Evolutionary conservation across 768 basidiomycete genomes (phyloP).

Genomic region (Crucibulum laeve): DNA sequence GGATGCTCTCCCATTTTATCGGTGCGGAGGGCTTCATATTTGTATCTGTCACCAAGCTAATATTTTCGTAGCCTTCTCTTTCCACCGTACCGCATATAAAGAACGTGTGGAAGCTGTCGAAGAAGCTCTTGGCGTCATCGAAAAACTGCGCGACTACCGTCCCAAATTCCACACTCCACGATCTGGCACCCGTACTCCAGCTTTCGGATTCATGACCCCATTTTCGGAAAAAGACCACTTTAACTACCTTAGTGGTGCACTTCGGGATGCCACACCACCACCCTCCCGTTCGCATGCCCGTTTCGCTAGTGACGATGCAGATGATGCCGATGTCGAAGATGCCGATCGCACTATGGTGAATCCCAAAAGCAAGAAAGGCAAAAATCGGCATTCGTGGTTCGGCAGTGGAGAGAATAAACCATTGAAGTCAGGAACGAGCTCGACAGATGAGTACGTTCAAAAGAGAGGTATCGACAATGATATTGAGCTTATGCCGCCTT

Average conservation of each 20-base stretch:
- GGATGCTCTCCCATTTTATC: conserved; percentile 68
- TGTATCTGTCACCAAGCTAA: not conserved
- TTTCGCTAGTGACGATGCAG: conserved; percentile 11
- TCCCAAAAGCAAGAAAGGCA: conserved; percentile 10
- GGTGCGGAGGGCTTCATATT: conserved; percentile 18
- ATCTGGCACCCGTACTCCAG: conserved; percentile 39
- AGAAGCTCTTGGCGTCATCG: conserved; percentile 53
- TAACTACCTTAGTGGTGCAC: conserved; percentile 25
- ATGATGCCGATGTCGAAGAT: conserved; percentile 15
- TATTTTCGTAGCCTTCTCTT: conserved; percentile 51
- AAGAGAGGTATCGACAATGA: conserved; percentile 11
- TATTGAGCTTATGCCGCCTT: conserved; percentile 14
- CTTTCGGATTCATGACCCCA: conserved; percentile 29
- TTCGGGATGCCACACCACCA: conserved; percentile 18
- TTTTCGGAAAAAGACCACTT: conserved; percentile 45
- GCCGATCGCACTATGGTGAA: conserved; percentile 9
- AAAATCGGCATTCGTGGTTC: conserved; percentile 13
- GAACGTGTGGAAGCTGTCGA: conserved; percentile 63
- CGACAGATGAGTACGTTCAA: conserved; percentile 12
- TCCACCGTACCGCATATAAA: conserved; percentile 73
- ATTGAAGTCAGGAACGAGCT: conserved; percentile 3
- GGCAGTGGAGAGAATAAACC: not conserved
- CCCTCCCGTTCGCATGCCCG: conserved; percentile 10
- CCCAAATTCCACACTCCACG: conserved; percentile 36
- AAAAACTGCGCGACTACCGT: conserved; percentile 61